Evolutionary conservation across 23 red algal genomes (phyloP).

Genomic region (Gracilaria gracilis): DNA sequence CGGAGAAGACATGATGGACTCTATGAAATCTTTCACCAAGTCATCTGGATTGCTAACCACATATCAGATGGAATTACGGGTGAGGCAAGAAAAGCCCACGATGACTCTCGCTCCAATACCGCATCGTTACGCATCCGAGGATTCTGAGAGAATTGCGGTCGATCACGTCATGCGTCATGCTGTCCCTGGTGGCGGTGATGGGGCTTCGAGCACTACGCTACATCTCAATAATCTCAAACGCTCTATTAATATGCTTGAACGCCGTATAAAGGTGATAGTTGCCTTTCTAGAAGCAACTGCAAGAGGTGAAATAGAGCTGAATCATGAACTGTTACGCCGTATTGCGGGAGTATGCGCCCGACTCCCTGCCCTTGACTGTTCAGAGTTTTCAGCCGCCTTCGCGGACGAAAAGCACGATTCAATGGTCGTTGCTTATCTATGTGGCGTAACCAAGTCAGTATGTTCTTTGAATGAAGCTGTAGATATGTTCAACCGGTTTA

Average conservation of each 20-base stretch:
- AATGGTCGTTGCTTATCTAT: slow-evolving; percentile 55
- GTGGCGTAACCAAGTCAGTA: slow-evolving; percentile 64
- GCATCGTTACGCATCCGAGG: slow-evolving; percentile 73
- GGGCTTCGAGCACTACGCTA: slow-evolving; percentile 51
- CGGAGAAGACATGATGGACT: neutral
- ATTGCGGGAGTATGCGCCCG: slow-evolving; percentile 62
- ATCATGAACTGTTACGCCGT: slow-evolving; percentile 43
- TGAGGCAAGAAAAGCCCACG: slow-evolving; percentile 49
- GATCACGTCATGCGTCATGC: slow-evolving; percentile 78
- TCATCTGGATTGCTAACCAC: slow-evolving; percentile 44
- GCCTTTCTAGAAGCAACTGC: slow-evolving; percentile 66
- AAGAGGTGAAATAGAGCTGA: slow-evolving; percentile 57
- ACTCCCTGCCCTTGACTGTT: slow-evolving; percentile 65
- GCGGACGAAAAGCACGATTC: slow-evolving; percentile 65
- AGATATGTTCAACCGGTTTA: slow-evolving; percentile 69
- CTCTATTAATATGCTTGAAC: slow-evolving; percentile 70
- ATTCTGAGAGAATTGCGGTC: slow-evolving; percentile 82
- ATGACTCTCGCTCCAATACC: slow-evolving; percentile 55
- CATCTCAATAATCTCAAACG: slow-evolving; percentile 63
- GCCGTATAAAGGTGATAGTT: slow-evolving; percentile 46
- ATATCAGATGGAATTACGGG: slow-evolving; percentile 51
- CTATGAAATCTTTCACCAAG: slow-evolving; percentile 19
- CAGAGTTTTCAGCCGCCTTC: slow-evolving; percentile 65
- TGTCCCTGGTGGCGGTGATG: slow-evolving; percentile 63
- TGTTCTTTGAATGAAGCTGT: slow-evolving; percentile 70